Evolutionary conservation across 306 rosid genomes (phyloP).

Genomic region (Prunus dulcis): DNA sequence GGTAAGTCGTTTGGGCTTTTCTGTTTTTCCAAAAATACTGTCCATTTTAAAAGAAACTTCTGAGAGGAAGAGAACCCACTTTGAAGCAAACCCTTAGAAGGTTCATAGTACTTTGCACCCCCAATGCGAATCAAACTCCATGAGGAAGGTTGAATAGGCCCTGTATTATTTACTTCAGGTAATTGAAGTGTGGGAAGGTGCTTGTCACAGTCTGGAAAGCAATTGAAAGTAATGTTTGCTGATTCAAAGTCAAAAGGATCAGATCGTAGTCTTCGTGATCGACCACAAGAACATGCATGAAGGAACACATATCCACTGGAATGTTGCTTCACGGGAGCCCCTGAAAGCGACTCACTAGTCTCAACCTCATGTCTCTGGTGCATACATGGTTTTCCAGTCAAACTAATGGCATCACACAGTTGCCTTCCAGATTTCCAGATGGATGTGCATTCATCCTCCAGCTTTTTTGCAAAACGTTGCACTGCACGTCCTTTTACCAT

Average conservation of each 20-base stretch:
- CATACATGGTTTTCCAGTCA: constrained; percentile 89
- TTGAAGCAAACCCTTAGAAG: constrained; percentile 82
- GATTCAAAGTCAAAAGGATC: constrained; percentile 94
- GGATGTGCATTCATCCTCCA: constrained; percentile 79
- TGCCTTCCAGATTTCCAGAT: constrained; percentile 93
- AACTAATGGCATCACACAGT: constrained; percentile 85
- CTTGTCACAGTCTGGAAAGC: constrained; percentile 78
- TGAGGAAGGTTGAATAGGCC: constrained; percentile 57
- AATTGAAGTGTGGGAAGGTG: constrained; percentile 71
- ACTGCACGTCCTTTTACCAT: constrained; percentile 86
- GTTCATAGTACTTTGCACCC: constrained; percentile 80
- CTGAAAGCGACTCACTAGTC: constrained; percentile 30
- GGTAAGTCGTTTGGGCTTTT: constrained; percentile 34
- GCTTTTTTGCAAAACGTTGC: constrained; percentile 54
- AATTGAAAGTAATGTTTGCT: constrained; percentile 49
- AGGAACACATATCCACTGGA: constrained; percentile 85
- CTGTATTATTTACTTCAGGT: constrained; percentile 47
- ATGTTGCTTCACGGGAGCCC: constrained; percentile 45
- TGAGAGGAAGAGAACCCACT: constrained; percentile 75
- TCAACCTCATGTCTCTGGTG: constrained; percentile 73
- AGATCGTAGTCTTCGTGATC: constrained; percentile 57
- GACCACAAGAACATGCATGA: constrained; percentile 93
- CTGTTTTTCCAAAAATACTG: constrained; percentile 48
- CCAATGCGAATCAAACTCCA: constrained; percentile 91
- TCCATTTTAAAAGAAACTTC: constrained; percentile 73